Evolutionary conservation across 768 basidiomycete species (phyloP).

Genomic region (Mycena sanguinolenta): DNA sequence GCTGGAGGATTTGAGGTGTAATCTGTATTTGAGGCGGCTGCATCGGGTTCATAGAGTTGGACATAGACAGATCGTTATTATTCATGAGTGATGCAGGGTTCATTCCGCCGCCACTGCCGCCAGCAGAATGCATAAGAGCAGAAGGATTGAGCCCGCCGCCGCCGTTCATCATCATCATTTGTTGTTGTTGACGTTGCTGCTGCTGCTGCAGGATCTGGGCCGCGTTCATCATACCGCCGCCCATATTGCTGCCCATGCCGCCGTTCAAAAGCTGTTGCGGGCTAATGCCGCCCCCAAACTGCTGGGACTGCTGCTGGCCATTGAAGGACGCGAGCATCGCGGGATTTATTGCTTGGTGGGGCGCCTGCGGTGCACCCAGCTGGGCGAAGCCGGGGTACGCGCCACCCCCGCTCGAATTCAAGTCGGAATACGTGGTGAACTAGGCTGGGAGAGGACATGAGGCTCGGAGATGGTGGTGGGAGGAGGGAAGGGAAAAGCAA

Average conservation of each 20-base stretch:
- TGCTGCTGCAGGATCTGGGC: constrained; percentile 34
- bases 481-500: constrained; percentile 10
- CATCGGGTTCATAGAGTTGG: constrained; percentile 20
- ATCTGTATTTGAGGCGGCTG: constrained; percentile 12
- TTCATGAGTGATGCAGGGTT: constrained; percentile 27
- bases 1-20: constrained; percentile 3
- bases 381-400: constrained; percentile 20
- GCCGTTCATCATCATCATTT: constrained; percentile 32
- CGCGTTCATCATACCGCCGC: constrained; percentile 17
- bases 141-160: constrained; percentile 27
- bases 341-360: constrained; percentile 35
- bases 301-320: constrained; percentile 17
- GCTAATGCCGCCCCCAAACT: constrained; percentile 26
- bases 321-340: constrained; percentile 37
- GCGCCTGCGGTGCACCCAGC: constrained; percentile 13
- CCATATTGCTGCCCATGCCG: constrained; percentile 19
- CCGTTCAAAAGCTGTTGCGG: constrained; percentile 33
- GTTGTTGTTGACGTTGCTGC: constrained; percentile 11
- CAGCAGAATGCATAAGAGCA: constrained; percentile 19
- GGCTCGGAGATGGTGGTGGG: constrained; percentile 7
- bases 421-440: constrained; percentile 23
- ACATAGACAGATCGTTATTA: constrained; percentile 12
- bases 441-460: constrained; percentile 4
- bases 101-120: constrained; percentile 16
- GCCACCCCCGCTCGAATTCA: constrained; percentile 29